Evolutionary conservation across 805 yeast genomes (phyloP), one percentile per base, ranked within the genome.

Genomic region (Candida odintsovae): DNA sequence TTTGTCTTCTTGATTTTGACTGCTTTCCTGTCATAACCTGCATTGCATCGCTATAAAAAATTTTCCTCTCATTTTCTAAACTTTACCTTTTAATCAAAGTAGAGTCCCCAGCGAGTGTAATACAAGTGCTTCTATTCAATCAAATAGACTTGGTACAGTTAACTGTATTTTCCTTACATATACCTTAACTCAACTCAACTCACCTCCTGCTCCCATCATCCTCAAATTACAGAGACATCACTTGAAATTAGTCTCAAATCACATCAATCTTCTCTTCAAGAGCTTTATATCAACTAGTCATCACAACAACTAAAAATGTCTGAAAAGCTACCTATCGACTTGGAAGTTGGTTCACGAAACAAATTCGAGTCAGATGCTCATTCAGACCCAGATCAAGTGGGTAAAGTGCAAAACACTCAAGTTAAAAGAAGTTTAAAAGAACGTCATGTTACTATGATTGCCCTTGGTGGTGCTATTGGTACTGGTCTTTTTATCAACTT

Each of bases 391-490:
- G 25, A n/a, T 7, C 22, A 22, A 41, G 38, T 50, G 28, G 67
- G 65, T 1, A 51, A 50, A 20, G 63, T 64, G 10, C 56, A 58
- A 31, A 65, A 67, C 21, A 65, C 70, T 2, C 73, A 77, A 55
- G 82, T 79, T 47, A 75, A 77, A 56, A 70, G 90, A 61, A 75
- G 72, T 41, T 66, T 84, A 48, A 80, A 82, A 61, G 76, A 81
- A 18, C 71, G 92, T 57, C 89, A 83, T 56, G 75, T 84, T 42
- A 73, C 84, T 28, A 83, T 84, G 89, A 78, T 84, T 55, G 88
- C 90, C 41, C 70, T 84, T 19, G 92, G 90, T 50, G 90, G 90
- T 51, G 81, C 90, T 29, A 83, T 85, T 50, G 90, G 90, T 57
- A 83, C 90, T 3, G 90, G 90, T 62, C 70, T 84, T 37, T 82